Evolutionary conservation across 345 rosid species (phyloP), one percentile per base, ranked within the genome.

Genomic region (Toxicodendron radicans): DNA sequence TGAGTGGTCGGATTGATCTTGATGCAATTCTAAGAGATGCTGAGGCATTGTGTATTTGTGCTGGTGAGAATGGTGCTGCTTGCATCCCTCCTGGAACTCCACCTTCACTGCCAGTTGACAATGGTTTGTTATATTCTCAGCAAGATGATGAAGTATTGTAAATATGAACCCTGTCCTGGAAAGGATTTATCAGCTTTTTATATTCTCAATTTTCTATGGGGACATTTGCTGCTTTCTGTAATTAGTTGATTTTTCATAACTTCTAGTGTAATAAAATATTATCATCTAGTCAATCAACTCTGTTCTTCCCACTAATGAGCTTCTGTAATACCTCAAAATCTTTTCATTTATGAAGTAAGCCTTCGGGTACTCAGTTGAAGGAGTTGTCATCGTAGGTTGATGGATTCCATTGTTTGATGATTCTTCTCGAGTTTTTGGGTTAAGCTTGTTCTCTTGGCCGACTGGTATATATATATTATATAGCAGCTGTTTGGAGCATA

Each of bases 61-160:
- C 98, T 3, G 99, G 98, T 24, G 98, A 96, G 75, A 85, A 88
- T 45, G 99, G 99, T 53, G 90, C 92, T 45, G 97, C 99, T 66
- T 76, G 80, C 86, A 90, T 92, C 73, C 99, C 98, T 10, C 98
- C 97, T 10, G 98, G 97, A 67, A 92, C 98, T 20, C 97, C 97
- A 7, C 97, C 98, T 59, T 90, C 97, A 0, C 74, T 96, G 85
- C 94, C 98, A 7, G 68, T 86, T 41, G 92, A 87, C 62, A 85
- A 83, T 0, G 84, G 87, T 77, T 62, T 78, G 66, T 68, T 89
- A 12, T 85, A 87, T 76, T 54, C 88, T 71, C 95, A 78, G 65
- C 90, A 86, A 41, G 97, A 92, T 58, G 86, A 83, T 33, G 94
- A 87, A 58, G 82, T 86, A 73, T 73, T 90, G 89, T 95, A 82